Percentiles rank a stretch among this genome's conserved stretches.
phyloP scores from a whole-genome alignment of 306 rosid species.

The Rubus parviflorus region DNA sequence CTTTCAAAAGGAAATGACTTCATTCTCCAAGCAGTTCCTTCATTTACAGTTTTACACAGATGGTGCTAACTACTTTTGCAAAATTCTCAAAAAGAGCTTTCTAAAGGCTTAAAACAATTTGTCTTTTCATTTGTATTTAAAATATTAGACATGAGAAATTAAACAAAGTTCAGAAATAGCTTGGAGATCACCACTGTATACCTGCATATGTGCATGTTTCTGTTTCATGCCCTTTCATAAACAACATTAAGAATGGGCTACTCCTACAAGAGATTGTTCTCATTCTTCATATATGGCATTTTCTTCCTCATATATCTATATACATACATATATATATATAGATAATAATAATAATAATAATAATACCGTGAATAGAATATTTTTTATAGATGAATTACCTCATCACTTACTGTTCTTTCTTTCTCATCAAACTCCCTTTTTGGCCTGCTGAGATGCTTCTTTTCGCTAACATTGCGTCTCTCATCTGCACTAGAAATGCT shows the following conservation, averaged over 20 bases:
- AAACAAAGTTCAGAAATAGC: background rate
- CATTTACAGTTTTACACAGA: background rate
- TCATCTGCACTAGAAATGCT: conserved; percentile 23
- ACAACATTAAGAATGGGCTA: background rate
- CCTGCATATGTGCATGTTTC: background rate
- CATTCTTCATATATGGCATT: background rate
- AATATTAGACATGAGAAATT: background rate
- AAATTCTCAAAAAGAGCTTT: background rate
- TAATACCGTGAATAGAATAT: background rate
- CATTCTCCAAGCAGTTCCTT: background rate
- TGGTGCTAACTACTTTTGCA: background rate
- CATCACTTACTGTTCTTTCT: conserved; percentile 42
- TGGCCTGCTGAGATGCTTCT: conserved; percentile 33
- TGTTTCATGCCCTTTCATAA: background rate
- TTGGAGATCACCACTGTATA: background rate
- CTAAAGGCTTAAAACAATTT: background rate
- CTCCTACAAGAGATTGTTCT: background rate
- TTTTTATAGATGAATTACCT: background rate
- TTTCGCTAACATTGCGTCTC: conserved; percentile 21
- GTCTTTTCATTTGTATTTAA: background rate
- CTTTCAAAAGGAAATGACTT: background rate
- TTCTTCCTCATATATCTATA: too few relatives aligned
- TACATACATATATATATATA: too few relatives aligned
- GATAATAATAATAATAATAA: too few relatives aligned
- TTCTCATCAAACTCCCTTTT: conserved; percentile 43